Base-by-base conservation (phyloP, 2,329 filamentous ascomycete species). In the Xylaria sp. region DNA sequence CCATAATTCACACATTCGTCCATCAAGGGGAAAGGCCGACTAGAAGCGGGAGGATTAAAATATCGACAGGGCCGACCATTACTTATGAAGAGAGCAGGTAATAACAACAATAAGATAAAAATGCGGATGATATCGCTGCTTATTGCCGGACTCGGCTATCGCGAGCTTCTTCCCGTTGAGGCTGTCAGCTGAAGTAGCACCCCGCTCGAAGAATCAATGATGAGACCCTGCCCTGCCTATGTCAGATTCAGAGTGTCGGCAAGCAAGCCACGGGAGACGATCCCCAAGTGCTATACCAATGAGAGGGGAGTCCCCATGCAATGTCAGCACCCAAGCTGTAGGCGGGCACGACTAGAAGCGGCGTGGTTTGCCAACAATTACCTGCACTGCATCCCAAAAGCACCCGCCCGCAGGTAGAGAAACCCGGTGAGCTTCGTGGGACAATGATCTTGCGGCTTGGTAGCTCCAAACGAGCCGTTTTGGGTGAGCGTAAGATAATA, bases 1-100 rank as follows among this genome's bases (percentile, higher is more conserved):
- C 72, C 76, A 77, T 77, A 55, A 69, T 71, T 72, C 67, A 66
- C 69, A 66, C 73, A 60, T 71, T 66, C 70, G 66, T 68, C 72
- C 72, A 73, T 75, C 73, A 65, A 68, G 60, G 62, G 57, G 23
- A 50, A 62, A 59, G 70, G 62, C 63, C 61, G 63, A 46, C 45
- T 59, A 45, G 52, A 53, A 65, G 66, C 63, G 46, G 60, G 45
- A 58, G 43, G 55, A 56, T 25, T 43, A 30, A 20, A 20, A 20
- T 23, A 36, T 70, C 65, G 68, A 70, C 62, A 61, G 63, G 70
- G 67, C 62, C 30, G 18, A 52, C 63, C 65, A 71, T 65, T 66
- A 63, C 65, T 66, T 71, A 71, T 68, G 66, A 56, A 45, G 34
- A 59, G 39, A 25, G 60, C 23, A 32, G 30, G 48, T 8, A 55